Evolutionary conservation across 129 eudicot species (phyloP).

Genomic region (Pulicaria dysenterica): DNA sequence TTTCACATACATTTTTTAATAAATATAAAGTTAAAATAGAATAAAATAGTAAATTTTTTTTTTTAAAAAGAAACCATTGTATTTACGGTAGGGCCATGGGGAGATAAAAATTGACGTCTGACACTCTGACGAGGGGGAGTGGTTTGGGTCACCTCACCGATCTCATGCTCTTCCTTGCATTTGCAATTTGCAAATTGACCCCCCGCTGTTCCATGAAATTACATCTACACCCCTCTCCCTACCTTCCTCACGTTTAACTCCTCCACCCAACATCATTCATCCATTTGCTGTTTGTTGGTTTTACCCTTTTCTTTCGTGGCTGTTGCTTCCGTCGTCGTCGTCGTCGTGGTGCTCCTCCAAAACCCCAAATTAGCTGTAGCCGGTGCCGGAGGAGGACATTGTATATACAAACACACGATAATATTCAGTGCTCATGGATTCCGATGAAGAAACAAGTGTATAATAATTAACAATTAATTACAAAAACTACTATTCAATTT

Average conservation of each 20-base stretch:
- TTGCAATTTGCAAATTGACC: neutral
- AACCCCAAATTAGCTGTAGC: constrained; percentile 25
- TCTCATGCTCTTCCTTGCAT: too few relatives aligned
- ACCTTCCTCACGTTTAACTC: constrained; percentile 29
- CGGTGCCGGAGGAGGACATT: constrained; percentile 19
- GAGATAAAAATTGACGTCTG: too few relatives aligned
- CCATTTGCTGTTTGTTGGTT: constrained; percentile 15
- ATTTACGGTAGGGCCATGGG: too few relatives aligned
- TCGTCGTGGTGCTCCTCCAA: constrained; percentile 34
- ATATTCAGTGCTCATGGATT: constrained; percentile 18
- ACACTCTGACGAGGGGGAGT: too few relatives aligned
- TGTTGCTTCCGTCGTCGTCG: constrained; percentile 2
- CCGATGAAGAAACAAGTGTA: constrained; percentile 36
- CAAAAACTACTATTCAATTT: constrained; percentile 28
- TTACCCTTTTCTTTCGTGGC: constrained; percentile 12
- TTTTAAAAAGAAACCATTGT: too few relatives aligned
- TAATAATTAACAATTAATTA: constrained; percentile 11
- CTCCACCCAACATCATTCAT: constrained; percentile 21
- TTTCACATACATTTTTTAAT: too few relatives aligned
- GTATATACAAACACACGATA: neutral
- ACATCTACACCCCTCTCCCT: constrained; percentile 22
- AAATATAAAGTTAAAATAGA: too few relatives aligned
- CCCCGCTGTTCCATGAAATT: constrained; percentile 8
- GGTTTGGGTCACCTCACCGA: too few relatives aligned
- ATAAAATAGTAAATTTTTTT: too few relatives aligned